Percentiles rank a stretch among this genome's conserved stretches.
Conservation (phyloP, 1,284 basidiomycete species). For the Sporisorium graminicola region DNA sequence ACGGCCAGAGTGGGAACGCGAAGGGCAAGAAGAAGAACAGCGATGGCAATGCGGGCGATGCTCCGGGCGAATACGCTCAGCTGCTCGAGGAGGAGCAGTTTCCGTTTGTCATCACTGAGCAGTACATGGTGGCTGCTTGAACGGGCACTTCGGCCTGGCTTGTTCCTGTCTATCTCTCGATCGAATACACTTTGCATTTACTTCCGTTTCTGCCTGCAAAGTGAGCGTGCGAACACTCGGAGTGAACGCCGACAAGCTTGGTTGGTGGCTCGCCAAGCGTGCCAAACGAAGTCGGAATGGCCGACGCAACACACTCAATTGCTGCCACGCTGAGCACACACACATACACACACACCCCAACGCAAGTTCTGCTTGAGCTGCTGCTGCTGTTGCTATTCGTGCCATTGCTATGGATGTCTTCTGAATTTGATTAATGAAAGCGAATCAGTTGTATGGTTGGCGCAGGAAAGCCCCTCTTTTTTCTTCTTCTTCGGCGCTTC, state of each 20-base stretch:
- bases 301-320: not conserved
- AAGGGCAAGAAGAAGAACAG: conserved; percentile 12
- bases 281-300: not conserved
- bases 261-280: not conserved
- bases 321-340: not conserved
- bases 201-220: not conserved
- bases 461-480: too few relatives aligned
- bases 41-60: conserved; percentile 35
- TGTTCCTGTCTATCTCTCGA: not conserved
- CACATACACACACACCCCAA: not conserved
- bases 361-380: not conserved
- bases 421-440: too few relatives aligned
- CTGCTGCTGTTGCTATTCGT: not conserved
- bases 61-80: conserved; percentile 66
- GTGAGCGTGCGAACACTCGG: not conserved
- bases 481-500: not conserved
- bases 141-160: not conserved
- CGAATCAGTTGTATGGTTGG: too few relatives aligned
- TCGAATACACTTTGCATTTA: conserved; percentile 2
- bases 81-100: conserved; percentile 66
- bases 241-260: not conserved
- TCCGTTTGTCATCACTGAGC: conserved; percentile 66
- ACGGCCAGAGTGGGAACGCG: conserved; percentile 38
- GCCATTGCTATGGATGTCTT: not conserved
- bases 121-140: conserved; percentile 55